Conservation (phyloP, 1,284 basidiomycete genomes). For the Trametes pubescens region DNA sequence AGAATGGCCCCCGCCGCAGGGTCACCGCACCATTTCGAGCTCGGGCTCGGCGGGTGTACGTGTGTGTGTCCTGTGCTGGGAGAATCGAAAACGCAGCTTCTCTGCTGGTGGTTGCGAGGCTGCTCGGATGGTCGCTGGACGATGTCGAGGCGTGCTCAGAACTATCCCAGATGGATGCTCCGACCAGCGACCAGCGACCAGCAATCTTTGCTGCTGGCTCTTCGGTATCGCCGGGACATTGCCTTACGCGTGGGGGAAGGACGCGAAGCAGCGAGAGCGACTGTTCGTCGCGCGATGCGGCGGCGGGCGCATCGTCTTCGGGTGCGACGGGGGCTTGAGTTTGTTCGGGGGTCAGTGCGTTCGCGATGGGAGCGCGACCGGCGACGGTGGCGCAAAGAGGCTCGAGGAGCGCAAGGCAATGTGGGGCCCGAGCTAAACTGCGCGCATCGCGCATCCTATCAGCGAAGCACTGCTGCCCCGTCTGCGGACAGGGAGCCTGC, state of each 20-base stretch:
- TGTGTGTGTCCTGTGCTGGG: not conserved
- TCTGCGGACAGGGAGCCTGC: not conserved
- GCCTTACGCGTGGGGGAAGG: not conserved
- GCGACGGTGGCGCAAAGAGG: not conserved
- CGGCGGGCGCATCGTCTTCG: not conserved
- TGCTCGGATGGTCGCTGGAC: not conserved
- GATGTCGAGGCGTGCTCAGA: not conserved
- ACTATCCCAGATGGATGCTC: not conserved
- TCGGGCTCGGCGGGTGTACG: slow-evolving; percentile 6
- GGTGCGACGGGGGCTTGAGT: not conserved
- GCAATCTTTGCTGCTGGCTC: too few relatives aligned
- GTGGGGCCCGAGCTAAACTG: slow-evolving; percentile 1
- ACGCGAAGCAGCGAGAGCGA: not conserved
- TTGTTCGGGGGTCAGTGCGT: not conserved
- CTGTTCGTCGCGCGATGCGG: not conserved
- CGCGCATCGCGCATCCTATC: slow-evolving; percentile 13
- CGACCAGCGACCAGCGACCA: too few relatives aligned
- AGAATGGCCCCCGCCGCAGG: not conserved
- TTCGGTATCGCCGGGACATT: not conserved
- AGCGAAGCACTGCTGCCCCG: slow-evolving; percentile 8
- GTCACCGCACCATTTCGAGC: slow-evolving; percentile 1
- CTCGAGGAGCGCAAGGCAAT: too few relatives aligned
- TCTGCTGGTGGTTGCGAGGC: not conserved
- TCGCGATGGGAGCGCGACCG: not conserved
- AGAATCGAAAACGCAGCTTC: not conserved